Evolutionary conservation across 1,139 yeast species (phyloP).

Genomic region (Zygosaccharomyces sapae): DNA sequence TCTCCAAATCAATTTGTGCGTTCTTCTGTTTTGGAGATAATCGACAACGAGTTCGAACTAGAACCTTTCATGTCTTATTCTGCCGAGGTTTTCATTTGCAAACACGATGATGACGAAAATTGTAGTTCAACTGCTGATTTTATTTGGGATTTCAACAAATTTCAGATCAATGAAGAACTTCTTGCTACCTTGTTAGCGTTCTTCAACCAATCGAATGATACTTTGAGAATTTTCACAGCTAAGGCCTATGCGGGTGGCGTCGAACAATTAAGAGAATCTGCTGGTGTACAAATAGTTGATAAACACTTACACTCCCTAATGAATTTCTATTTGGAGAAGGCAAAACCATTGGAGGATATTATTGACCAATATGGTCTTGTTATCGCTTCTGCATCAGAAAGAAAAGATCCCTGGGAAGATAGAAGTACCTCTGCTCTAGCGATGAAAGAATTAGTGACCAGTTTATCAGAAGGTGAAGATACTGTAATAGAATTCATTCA

Average conservation of each 20-base stretch:
- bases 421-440: slow-evolving; percentile 78
- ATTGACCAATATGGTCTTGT: slow-evolving; percentile 77
- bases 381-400: slow-evolving; percentile 55
- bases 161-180: slow-evolving; percentile 45
- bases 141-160: slow-evolving; percentile 78
- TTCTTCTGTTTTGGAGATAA: slow-evolving; percentile 69
- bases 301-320: slow-evolving; percentile 45
- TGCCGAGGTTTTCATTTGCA: slow-evolving; percentile 72
- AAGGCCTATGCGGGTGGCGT: slow-evolving; percentile 54
- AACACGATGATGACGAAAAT: slow-evolving; percentile 65
- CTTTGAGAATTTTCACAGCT: slow-evolving; percentile 65
- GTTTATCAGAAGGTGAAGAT: slow-evolving; percentile 37
- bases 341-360: slow-evolving; percentile 73
- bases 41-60: slow-evolving; percentile 84
- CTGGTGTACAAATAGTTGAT: slow-evolving; percentile 11
- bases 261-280: slow-evolving; percentile 29
- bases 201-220: slow-evolving; percentile 54
- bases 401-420: slow-evolving; percentile 75
- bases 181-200: slow-evolving; percentile 47
- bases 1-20: slow-evolving; percentile 70
- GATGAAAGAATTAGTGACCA: slow-evolving; percentile 54
- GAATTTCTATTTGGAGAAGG: slow-evolving; percentile 52
- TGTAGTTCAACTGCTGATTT: slow-evolving; percentile 67
- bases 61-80: slow-evolving; percentile 50
- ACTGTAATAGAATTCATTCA: slow-evolving; percentile 50